phyloP scores from a whole-genome alignment of 192 early-diverging fungal species.

The Coemansia sp. region DNA sequence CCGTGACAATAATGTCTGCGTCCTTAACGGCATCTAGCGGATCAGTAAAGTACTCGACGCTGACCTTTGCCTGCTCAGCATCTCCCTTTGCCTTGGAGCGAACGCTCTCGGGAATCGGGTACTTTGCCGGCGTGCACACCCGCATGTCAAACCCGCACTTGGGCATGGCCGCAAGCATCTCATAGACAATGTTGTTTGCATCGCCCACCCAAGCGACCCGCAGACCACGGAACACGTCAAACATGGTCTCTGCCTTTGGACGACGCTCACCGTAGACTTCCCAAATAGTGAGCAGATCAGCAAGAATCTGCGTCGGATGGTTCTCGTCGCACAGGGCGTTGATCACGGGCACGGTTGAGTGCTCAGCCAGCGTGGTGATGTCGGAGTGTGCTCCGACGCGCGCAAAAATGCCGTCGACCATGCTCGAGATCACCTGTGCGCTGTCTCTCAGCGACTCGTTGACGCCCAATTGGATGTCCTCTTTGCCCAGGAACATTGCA shows the following conservation, averaged over 20 bases:
- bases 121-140: constrained; percentile 84
- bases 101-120: constrained; percentile 71
- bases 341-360: constrained; percentile 91
- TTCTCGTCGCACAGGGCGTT: constrained; percentile 94
- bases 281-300: constrained; percentile 94
- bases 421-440: constrained; percentile 85
- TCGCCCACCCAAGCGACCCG: constrained; percentile 99
- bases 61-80: constrained; percentile 54
- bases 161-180: constrained; percentile 84
- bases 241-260: constrained; percentile 12
- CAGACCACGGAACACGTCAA: constrained; percentile 59
- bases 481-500: constrained; percentile 89
- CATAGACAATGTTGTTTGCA: constrained; percentile 95
- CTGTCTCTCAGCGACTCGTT: constrained; percentile 93
- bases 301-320: constrained; percentile 96
- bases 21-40: constrained; percentile 75
- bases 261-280: constrained; percentile 56
- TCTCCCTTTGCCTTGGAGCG: constrained; percentile 64
- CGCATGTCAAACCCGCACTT: constrained; percentile 79
- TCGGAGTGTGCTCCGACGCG: constrained; percentile 87
- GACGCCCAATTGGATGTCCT: constrained; percentile 96
- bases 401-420: constrained; percentile 96
- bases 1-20: constrained; percentile 92
- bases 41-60: constrained; percentile 59
- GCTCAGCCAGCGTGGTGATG: constrained; percentile 80